These are phyloP conservation scores for Kodamaea fukazawae DNA, from an alignment of 805 yeast species.

Conservation along the genomic window DNA sequence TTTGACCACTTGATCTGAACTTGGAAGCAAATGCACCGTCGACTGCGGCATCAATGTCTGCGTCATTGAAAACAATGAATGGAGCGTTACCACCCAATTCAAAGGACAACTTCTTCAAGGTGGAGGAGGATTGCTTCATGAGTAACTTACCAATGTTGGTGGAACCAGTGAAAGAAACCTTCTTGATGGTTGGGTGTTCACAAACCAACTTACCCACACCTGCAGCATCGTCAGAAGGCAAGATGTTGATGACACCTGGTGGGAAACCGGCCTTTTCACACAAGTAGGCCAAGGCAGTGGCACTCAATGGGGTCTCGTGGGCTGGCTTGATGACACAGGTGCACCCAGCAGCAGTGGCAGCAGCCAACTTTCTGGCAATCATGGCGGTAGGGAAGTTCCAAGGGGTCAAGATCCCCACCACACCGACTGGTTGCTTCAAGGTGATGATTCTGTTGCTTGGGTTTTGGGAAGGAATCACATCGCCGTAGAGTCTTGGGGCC, in stretches of 20 bases:
- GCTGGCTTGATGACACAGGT: conserved; percentile 78
- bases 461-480: conserved; percentile 54
- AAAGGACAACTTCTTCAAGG: conserved; percentile 67
- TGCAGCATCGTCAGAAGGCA: conserved; percentile 48
- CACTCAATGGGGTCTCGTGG: conserved; percentile 69
- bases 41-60: conserved; percentile 63
- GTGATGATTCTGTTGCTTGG: conserved; percentile 52
- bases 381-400: conserved; percentile 85
- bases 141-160: conserved; percentile 69
- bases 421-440: conserved; percentile 75
- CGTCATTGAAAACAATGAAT: conserved; percentile 70
- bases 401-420: conserved; percentile 75
- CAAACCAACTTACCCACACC: conserved; percentile 53
- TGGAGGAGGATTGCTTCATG: conserved; percentile 57
- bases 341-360: conserved; percentile 79
- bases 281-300: conserved; percentile 62
- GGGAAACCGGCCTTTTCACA: conserved; percentile 71
- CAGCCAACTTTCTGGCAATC: conserved; percentile 72
- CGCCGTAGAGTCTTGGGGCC: conserved; percentile 72
- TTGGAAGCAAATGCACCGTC: conserved; percentile 64
- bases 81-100: conserved; percentile 86
- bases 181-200: conserved; percentile 50
- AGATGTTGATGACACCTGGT: conserved; percentile 62
- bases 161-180: conserved; percentile 77
- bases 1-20: conserved; percentile 76